Evolutionary conservation across 2,329 filamentous ascomycete species (phyloP), one percentile per base, ranked within the genome.

Genomic region (Corniculantispora saksenae): DNA sequence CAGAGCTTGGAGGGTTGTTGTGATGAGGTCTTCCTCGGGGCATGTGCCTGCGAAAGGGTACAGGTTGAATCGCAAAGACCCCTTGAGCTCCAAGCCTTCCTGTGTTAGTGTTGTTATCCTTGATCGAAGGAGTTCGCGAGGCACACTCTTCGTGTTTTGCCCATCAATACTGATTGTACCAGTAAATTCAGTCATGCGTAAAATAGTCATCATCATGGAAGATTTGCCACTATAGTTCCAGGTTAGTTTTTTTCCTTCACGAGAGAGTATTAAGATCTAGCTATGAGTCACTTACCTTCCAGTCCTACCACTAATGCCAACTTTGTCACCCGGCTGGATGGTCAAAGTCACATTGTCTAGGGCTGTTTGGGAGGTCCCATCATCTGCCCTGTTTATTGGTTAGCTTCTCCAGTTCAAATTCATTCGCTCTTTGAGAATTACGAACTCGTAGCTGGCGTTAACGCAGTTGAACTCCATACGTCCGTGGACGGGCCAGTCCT

Each of bases 81-180:
- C 80, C 2, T 76, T 75, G 8, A 83, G 72, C 5, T 80, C 72
- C 54, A 82, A 74, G 0, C 80, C 74, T 35, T 84, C 81, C 72
- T 84, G 82, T 0, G 81, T 79, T 4, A 84, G 70, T 3, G 77
- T 76, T 23, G 79, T 77, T 12, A 84, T 73, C 2, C 76, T 71
- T 1, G 73, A 72, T 43, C 82, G 80, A 13, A 83, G 72, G 0
- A 71, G 70, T 53, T 80, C 72, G 27, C 77, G 79, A 1, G 78
- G 75, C 1, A 83, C 68, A 9, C 68, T 73, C 2, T 74, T 70
- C 15, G 83, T 72, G 40, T 81, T 77, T 4, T 80, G 63, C 0
- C 74, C 76, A 63, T 83, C 81, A 21, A 85, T 74, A 1, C 65
- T 70, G 45, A 84, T 80, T 15, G 64, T 72, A 2, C 70, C 68